Conservation (phyloP, 2,329 filamentous ascomycete genomes). For the Falciphora oryzae region DNA sequence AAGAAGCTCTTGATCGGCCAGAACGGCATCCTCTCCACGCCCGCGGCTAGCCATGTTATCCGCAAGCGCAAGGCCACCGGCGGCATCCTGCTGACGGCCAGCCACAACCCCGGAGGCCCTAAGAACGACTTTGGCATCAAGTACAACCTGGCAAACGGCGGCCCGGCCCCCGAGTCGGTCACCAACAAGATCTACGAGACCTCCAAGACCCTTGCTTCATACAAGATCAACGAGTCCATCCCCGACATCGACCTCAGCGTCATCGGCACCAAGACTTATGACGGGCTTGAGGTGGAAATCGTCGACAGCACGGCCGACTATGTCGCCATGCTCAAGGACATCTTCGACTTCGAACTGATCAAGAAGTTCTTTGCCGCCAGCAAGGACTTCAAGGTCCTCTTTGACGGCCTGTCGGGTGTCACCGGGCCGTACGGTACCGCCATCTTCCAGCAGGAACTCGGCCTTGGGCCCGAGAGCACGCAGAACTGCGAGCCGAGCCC, state of each 20-base stretch:
- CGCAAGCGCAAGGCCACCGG: slow-evolving; percentile 91
- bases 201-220: slow-evolving; percentile 83
- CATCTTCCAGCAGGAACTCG: slow-evolving; percentile 92
- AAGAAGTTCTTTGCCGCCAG: slow-evolving; percentile 85
- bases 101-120: slow-evolving; percentile 95
- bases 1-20: slow-evolving; percentile 98
- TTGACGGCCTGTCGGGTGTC: slow-evolving; percentile 90
- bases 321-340: slow-evolving; percentile 90
- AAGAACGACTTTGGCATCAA: slow-evolving; percentile 98
- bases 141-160: slow-evolving; percentile 96
- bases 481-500: slow-evolving; percentile 91
- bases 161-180: slow-evolving; percentile 89
- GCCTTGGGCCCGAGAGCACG: slow-evolving; percentile 63
- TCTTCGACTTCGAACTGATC: slow-evolving; percentile 97
- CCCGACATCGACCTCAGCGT: slow-evolving; percentile 78
- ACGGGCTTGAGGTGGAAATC: slow-evolving; percentile 85
- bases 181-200: slow-evolving; percentile 97
- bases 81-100: slow-evolving; percentile 93
- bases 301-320: slow-evolving; percentile 93
- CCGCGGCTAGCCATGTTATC: slow-evolving; percentile 93
- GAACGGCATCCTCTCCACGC: slow-evolving; percentile 93
- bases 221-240: slow-evolving; percentile 78
- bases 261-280: slow-evolving; percentile 80
- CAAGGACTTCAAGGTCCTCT: slow-evolving; percentile 92
- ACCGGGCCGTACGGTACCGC: slow-evolving; percentile 92